Evolutionary conservation across 73 alveolate genomes (phyloP).

Genomic region (Tetrahymena malaccensis): DNA sequence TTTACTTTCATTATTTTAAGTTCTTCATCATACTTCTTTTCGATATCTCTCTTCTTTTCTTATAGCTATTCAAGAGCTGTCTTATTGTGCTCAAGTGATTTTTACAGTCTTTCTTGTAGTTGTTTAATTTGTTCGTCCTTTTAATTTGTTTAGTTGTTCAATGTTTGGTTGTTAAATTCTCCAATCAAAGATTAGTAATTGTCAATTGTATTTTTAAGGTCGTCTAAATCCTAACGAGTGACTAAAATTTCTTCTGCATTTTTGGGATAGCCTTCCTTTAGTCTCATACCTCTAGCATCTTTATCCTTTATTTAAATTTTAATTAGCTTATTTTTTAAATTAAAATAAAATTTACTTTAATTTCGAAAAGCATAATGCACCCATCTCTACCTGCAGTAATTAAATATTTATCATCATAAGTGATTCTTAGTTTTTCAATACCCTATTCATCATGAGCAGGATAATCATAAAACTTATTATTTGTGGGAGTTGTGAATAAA

Average conservation of each 20-base stretch:
- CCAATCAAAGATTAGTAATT: constrained; percentile 45
- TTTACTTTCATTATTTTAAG: constrained; percentile 29
- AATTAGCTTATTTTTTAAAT: constrained; percentile 1
- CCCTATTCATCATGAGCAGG: constrained; percentile 85
- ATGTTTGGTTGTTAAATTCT: constrained; percentile 55
- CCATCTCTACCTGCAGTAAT: constrained; percentile 88
- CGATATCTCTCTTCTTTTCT: constrained; percentile 57
- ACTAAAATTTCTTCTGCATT: constrained; percentile 72
- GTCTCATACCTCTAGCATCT: constrained; percentile 61
- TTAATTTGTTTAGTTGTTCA: constrained; percentile 46
- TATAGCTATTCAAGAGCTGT: constrained; percentile 48
- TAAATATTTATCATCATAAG: constrained; percentile 75
- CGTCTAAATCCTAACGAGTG: constrained; percentile 69
- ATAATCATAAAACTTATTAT: constrained; percentile 43
- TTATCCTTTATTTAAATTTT: constrained; percentile 45
- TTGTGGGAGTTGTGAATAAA: constrained; percentile 15
- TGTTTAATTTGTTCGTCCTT: constrained; percentile 56
- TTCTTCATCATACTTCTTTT: constrained; percentile 53
- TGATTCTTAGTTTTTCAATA: constrained; percentile 72
- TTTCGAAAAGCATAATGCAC: constrained; percentile 57
- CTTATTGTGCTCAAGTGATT: constrained; percentile 29
- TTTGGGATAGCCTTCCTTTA: constrained; percentile 56
- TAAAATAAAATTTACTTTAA: constrained; percentile 57
- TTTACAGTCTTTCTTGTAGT: constrained; percentile 53
- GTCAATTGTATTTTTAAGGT: constrained; percentile 58